Conservation (phyloP, 2,329 filamentous ascomycete genomes). For the Zelopaecilomyces penicillatus region DNA sequence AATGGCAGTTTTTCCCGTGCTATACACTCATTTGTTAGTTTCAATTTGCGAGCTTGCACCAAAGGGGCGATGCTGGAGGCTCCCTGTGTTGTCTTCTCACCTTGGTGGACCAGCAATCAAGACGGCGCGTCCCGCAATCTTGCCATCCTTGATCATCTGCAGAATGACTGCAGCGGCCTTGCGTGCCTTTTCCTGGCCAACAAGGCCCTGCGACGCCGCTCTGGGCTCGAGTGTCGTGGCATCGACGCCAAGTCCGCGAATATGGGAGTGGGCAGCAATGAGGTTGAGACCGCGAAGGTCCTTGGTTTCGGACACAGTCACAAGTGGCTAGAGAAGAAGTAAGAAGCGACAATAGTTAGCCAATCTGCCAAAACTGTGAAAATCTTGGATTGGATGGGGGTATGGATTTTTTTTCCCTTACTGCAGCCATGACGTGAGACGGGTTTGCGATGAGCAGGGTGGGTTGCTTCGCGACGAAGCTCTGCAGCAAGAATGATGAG, state of each 20-base stretch:
- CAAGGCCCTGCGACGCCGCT: constrained; percentile 77
- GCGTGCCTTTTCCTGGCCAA: constrained; percentile 91
- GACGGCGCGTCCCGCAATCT: constrained; percentile 92
- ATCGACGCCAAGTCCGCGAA: constrained; percentile 91
- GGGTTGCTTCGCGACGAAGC: background rate
- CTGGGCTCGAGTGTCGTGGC: constrained; percentile 83
- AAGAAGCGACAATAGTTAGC: background rate
- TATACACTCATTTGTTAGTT: constrained; percentile 22
- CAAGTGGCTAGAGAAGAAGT: constrained; percentile 38
- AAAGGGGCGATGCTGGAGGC: background rate
- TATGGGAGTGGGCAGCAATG: constrained; percentile 96
- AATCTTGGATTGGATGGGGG: background rate
- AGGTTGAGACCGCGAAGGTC: constrained; percentile 95
- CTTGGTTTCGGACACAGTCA: constrained; percentile 88
- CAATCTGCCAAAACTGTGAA: background rate
- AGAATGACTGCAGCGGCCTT: constrained; percentile 94
- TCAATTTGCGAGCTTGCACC: background rate
- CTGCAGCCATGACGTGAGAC: constrained; percentile 41
- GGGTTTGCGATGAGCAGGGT: constrained; percentile 1
- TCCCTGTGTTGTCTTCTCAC: constrained; percentile 27
- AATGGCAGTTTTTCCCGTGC: constrained; percentile 96
- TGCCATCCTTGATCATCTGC: constrained; percentile 98
- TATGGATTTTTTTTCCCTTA: constrained; percentile 26
- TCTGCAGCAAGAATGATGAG: background rate
- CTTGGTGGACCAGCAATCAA: constrained; percentile 90